A percentile compares a stretch with the other conserved stretches of the same genome.
Evolutionary conservation across 1,139 yeast species (phyloP).

Genomic region (Taphrina confusa): DNA sequence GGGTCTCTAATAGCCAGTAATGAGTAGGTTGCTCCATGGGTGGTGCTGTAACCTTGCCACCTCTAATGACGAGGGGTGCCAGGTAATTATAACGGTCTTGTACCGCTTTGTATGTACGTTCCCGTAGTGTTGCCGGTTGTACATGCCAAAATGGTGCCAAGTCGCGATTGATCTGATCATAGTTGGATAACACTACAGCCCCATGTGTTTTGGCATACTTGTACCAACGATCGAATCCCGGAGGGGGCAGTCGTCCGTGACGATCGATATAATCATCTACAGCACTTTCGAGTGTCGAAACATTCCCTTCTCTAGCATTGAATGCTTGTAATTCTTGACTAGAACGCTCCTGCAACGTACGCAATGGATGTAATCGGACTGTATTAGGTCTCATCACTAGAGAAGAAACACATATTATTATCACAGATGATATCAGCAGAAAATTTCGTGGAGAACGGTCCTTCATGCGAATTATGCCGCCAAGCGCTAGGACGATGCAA

Average conservation of each 20-base stretch:
- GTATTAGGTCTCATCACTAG: not conserved
- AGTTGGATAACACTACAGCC: conserved; percentile 38
- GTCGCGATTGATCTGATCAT: conserved; percentile 38
- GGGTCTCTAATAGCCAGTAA: conserved; percentile 19
- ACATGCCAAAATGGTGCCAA: conserved; percentile 41
- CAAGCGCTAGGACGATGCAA: not conserved
- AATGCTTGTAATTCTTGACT: not conserved
- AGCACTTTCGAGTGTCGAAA: not conserved
- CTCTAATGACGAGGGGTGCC: not conserved
- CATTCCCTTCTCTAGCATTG: not conserved
- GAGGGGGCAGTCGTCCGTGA: conserved; percentile 39
- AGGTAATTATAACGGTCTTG: not conserved
- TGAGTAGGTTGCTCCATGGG: conserved; percentile 16
- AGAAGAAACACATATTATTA: not conserved
- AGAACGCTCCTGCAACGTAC: not conserved
- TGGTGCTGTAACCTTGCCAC: conserved; percentile 6
- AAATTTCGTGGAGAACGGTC: not conserved
- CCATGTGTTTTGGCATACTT: conserved; percentile 38
- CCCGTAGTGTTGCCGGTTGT: conserved; percentile 37
- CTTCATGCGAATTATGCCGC: not conserved
- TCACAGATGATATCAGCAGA: not conserved
- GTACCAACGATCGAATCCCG: conserved; percentile 41
- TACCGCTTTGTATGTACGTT: conserved; percentile 32
- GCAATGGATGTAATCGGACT: not conserved
- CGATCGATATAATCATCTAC: not conserved